These are phyloP conservation scores for Vigna hirtella DNA, from an alignment of 306 rosid genomes.

Conservation along the genomic window DNA sequence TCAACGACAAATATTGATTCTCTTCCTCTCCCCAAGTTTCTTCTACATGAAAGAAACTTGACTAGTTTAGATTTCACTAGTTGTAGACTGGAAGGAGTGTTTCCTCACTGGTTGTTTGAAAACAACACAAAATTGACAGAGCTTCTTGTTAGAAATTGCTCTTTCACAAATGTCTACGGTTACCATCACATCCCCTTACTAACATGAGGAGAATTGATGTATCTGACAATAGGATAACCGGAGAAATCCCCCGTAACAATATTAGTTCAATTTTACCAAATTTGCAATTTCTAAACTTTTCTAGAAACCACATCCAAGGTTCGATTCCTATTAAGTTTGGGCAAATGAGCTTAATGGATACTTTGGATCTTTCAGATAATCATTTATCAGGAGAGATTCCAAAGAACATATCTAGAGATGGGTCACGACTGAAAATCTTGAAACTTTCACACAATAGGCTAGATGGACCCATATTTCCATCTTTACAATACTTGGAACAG, in stretches of 20 bases:
- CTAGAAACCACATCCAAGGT: background rate
- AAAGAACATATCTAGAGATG: background rate
- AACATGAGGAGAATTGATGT: background rate
- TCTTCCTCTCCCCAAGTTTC: slow-evolving; percentile 18
- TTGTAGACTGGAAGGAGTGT: background rate
- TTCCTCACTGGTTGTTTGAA: slow-evolving; percentile 15
- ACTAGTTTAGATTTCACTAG: background rate
- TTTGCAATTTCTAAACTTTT: background rate
- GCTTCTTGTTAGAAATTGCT: background rate
- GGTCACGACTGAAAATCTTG: background rate
- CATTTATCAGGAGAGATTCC: background rate
- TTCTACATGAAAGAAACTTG: slow-evolving; percentile 1
- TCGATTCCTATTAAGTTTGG: background rate
- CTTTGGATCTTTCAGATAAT: slow-evolving; percentile 32
- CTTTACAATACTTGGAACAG: background rate
- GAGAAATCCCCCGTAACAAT: background rate
- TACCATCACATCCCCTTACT: background rate
- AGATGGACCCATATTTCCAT: background rate
- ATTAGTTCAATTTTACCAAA: slow-evolving; percentile 14
- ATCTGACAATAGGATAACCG: slow-evolving; percentile 6
- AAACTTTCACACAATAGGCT: slow-evolving; percentile 18
- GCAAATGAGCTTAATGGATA: background rate
- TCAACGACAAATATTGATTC: background rate
- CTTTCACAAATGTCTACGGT: background rate
- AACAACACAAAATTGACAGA: background rate